These are phyloP conservation scores for Coemansia sp. DNA, from an alignment of 192 early-diverging fungal species.

Conservation along the genomic window DNA sequence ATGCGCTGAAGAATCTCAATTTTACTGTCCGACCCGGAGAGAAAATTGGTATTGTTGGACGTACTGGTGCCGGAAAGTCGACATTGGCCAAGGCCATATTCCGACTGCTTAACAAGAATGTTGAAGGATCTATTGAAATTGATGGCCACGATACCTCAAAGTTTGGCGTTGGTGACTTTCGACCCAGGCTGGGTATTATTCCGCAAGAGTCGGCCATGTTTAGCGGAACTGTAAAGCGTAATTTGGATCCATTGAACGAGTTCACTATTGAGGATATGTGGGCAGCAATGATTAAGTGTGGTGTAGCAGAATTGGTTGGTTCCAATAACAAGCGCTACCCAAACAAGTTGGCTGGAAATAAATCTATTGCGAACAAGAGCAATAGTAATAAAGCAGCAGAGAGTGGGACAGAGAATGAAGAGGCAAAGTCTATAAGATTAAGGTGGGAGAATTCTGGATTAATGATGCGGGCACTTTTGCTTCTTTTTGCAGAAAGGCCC, in stretches of 20 bases:
- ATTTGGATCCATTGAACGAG: conserved; percentile 65
- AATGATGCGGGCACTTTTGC: background rate
- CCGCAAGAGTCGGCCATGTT: conserved; percentile 70
- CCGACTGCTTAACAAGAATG: conserved; percentile 59
- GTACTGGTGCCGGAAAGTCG: conserved; percentile 76
- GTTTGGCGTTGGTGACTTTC: conserved; percentile 57
- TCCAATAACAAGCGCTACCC: background rate
- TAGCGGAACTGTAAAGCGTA: conserved; percentile 63
- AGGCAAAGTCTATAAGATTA: background rate
- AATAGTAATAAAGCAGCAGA: background rate
- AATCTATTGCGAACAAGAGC: background rate
- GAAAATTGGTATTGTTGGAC: conserved; percentile 70
- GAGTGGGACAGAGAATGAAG: conserved; percentile 30
- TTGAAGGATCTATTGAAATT: conserved; percentile 62
- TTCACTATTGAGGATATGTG: conserved; percentile 64
- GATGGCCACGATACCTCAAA: conserved; percentile 71
- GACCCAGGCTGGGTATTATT: conserved; percentile 59
- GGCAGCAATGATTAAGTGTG: conserved; percentile 56
- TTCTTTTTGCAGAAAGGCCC: background rate
- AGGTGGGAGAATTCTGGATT: background rate
- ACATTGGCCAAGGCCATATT: conserved; percentile 67
- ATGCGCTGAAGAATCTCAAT: conserved; percentile 64
- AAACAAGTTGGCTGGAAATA: background rate
- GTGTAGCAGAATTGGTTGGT: background rate
- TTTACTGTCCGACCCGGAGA: conserved; percentile 62